Base-by-base conservation (phyloP, 306 rosid genomes). In the Argentina anserina region DNA sequence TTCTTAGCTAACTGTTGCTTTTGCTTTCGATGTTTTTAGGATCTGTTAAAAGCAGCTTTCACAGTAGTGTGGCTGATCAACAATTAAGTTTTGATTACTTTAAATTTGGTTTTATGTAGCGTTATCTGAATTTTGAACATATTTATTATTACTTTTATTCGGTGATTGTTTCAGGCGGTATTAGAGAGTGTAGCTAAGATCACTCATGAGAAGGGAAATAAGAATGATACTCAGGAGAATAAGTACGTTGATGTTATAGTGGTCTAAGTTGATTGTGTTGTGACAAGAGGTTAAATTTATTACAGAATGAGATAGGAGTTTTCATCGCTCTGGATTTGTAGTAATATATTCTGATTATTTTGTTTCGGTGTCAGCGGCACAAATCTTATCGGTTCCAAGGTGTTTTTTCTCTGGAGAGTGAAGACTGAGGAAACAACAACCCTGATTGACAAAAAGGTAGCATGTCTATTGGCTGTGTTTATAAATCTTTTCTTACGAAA, bases 401-500 rank as follows among this genome's bases (percentile, higher is more conserved):
- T 75, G 98, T 94, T 70, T 94, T 94, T 69, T 91, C 99, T 10
- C 76, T 94, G 69, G 99, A 94, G 85, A 90, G 84, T 80, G 99
- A 94, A 75, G 96, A 94, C 76, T 37, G 96, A 91, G 76, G 99
- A 91, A 42, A 82, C 84, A 79, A 87, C 89, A 46, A 93, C 97
- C 76, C 88, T 94, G 89, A 94, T 94, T 81, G 99, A 94, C 86
- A 91, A 87, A 88, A 91, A 91, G 96, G 99, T 94, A n/a, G n/a
- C n/a, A n/a, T n/a, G n/a, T n/a, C n/a, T n/a, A n/a, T n/a, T n/a
- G n/a, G n/a, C n/a, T n/a, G n/a, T n/a, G n/a, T n/a, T n/a, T n/a
- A n/a, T n/a, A n/a, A n/a, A n/a, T n/a, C n/a, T n/a, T n/a, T n/a
- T n/a, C n/a, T n/a, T n/a, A n/a, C n/a, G n/a, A n/a, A n/a, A n/a